Evolutionary conservation across 768 basidiomycete species (phyloP), one percentile per base, ranked within the genome.

Genomic region (Lyophyllum decastes): DNA sequence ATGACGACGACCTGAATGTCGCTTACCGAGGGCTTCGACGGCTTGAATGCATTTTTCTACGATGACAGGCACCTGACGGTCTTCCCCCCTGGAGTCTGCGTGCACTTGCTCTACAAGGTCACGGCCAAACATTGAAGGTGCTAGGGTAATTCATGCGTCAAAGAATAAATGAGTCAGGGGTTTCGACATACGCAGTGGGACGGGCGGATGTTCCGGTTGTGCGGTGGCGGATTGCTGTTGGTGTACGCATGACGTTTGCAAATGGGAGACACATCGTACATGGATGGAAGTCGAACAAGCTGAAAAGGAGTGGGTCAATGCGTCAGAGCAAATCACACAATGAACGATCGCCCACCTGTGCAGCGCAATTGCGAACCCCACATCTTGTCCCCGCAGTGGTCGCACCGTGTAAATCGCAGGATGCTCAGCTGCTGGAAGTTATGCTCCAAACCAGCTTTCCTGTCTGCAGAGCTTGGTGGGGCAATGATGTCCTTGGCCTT

Each of bases 321-420:
- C n/a, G 49, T 27, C 43, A 34, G 7, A 14, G 52, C 17, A 21
- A 5, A 19, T 26, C 25, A 35, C 50, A 45, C 4, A 54, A 57
- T 27, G 24, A 44, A 27, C 19, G 44, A 41, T 19, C 10, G 79
- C 93, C 69, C 68, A 94, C 96, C 80, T 62, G 88, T 83, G 69
- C 97, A 99, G 30, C 92, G 88, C 52, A 92, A 79, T 68, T 95
- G 94, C n/a, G 95, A 85, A 7, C 96, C 96, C 95, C 95, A 99
- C 87, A 98, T 87, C 78, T 98, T 99, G 69, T 98, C 97, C 33
- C 88, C 89, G 68, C 97, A 99, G 54, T 95, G 89, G 66, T 98
- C 97, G 68, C 97, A 99, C 41, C 92, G 83, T 26, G 92, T 88
- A 57, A 97, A 91, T 35, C 95, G 85, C 56, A 98, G 77, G 26